phyloP scores from a whole-genome alignment of 78 protist genomes.

The Paratrimastix pyriformis region DNA sequence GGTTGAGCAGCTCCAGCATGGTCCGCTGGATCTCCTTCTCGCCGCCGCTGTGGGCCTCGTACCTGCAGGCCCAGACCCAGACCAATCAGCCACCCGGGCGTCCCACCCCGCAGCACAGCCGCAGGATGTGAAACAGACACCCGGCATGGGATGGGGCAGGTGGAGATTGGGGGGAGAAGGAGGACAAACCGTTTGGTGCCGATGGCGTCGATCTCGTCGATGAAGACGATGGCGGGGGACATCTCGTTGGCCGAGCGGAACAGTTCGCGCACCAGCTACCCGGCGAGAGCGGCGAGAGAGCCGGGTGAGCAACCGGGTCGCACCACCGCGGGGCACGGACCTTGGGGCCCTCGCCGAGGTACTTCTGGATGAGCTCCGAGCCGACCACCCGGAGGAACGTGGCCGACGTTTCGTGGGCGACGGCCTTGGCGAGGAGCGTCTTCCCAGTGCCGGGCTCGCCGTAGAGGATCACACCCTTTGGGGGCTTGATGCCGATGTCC shows the following conservation, averaged over 20 bases:
- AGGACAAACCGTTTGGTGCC: conserved; percentile 84
- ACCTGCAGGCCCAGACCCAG: conserved; percentile 27
- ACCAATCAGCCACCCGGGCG: too few relatives aligned
- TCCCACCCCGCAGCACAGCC: too few relatives aligned
- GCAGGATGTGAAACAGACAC: too few relatives aligned
- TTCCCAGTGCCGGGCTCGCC: conserved; percentile 99
- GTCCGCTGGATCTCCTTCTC: conserved; percentile 98
- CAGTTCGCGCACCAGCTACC: conserved; percentile 81
- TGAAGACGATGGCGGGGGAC: conserved; percentile 98
- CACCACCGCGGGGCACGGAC: too few relatives aligned
- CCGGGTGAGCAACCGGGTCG: too few relatives aligned
- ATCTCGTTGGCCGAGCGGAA: conserved; percentile 89
- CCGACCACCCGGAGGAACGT: conserved; percentile 98
- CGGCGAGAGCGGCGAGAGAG: neutral
- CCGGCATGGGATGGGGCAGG: too few relatives aligned
- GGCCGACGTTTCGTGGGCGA: conserved; percentile 96
- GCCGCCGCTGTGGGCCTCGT: conserved; percentile 89
- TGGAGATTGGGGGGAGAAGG: too few relatives aligned
- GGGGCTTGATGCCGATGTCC: conserved; percentile 97
- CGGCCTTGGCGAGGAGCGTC: conserved; percentile 99
- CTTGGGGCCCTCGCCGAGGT: conserved; percentile 98
- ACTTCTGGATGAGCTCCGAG: conserved; percentile 97
- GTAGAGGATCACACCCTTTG: conserved; percentile 97
- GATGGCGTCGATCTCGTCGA: conserved; percentile 99
- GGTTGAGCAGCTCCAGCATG: conserved; percentile 98